These are phyloP conservation scores for Carex kokanica DNA, from an alignment of 176 grass and related monocot species.

Conservation along the genomic window DNA sequence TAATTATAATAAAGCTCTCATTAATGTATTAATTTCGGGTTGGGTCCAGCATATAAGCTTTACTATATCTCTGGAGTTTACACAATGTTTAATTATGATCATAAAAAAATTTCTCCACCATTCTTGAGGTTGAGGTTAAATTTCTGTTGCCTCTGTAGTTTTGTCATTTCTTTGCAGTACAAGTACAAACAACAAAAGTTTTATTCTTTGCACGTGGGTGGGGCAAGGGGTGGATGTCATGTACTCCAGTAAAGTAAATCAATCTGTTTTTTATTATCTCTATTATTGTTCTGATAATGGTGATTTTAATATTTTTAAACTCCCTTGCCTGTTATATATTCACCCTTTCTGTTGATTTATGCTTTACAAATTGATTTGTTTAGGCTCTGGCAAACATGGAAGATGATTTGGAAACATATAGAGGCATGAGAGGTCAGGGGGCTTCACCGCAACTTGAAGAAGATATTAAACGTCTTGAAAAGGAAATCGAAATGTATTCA, in stretches of 20 bases:
- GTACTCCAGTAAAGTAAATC: neutral
- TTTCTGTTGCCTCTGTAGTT: neutral
- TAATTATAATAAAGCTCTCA: neutral
- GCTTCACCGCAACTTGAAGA: slow-evolving; percentile 78
- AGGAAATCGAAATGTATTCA: slow-evolving; percentile 68
- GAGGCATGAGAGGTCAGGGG: slow-evolving; percentile 72
- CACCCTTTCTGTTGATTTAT: neutral
- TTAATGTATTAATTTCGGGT: neutral
- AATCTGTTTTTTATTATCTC: neutral
- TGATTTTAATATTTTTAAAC: neutral
- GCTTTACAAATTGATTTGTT: slow-evolving; percentile 32
- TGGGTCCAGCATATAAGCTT: neutral
- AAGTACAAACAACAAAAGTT: neutral
- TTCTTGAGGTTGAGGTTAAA: neutral
- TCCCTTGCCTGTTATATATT: neutral
- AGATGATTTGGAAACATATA: slow-evolving; percentile 73
- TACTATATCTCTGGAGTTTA: neutral
- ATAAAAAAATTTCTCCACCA: neutral
- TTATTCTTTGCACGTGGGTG: neutral
- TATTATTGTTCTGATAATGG: neutral
- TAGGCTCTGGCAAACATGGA: slow-evolving; percentile 71
- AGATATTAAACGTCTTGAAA: slow-evolving; percentile 87
- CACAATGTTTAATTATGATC: neutral
- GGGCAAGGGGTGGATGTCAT: neutral
- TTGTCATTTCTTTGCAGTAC: neutral